phyloP scores from a whole-genome alignment of 768 basidiomycete genomes.

The Mycena polygramma region DNA sequence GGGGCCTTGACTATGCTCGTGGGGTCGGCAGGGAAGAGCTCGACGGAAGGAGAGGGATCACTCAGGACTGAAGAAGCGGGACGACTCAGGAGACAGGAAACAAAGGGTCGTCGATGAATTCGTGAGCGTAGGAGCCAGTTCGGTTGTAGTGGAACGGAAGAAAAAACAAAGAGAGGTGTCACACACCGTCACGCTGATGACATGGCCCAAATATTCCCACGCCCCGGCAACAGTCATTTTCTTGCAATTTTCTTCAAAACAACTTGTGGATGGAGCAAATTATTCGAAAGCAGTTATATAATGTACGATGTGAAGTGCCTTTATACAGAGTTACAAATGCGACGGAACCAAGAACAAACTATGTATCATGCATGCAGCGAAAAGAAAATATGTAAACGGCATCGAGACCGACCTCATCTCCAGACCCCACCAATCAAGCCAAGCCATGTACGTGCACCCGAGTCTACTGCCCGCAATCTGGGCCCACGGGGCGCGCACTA shows the following conservation, averaged over 20 bases:
- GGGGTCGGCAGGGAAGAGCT: constrained; percentile 39
- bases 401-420: neutral
- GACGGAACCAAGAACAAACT: constrained; percentile 29
- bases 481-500: constrained; percentile 41
- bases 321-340: constrained; percentile 38
- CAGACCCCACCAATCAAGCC: neutral
- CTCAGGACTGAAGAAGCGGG: too few relatives aligned
- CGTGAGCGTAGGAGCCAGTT: neutral
- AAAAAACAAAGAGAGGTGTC: neutral
- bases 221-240: neutral
- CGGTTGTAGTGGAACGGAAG: neutral
- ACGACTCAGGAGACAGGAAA: too few relatives aligned
- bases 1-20: constrained; percentile 79
- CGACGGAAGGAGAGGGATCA: too few relatives aligned
- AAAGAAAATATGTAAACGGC: neutral
- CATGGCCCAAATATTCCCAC: neutral
- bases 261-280: neutral
- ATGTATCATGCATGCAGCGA: constrained; percentile 20
- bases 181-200: too few relatives aligned
- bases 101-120: neutral
- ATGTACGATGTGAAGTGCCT: constrained; percentile 18
- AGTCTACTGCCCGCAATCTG: neutral
- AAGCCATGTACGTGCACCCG: constrained; percentile 1
- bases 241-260: too few relatives aligned
- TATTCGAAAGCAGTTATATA: constrained; percentile 28